These are phyloP conservation scores for Gossypium gossypioides DNA, from an alignment of 441 rosid species.

Conservation along the genomic window DNA sequence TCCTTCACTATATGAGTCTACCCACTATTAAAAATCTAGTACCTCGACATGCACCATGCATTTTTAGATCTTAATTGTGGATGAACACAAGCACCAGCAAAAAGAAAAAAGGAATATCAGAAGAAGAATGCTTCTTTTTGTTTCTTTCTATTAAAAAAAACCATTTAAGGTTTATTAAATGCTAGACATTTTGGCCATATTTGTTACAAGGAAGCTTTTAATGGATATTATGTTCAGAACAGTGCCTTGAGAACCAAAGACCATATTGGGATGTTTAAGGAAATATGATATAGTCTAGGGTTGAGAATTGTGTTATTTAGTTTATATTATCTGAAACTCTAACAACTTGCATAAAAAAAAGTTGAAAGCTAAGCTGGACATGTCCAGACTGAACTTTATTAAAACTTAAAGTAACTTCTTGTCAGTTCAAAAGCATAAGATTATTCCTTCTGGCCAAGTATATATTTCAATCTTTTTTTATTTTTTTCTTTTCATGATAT, in stretches of 20 bases:
- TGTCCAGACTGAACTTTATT: background rate
- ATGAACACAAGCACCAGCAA: background rate
- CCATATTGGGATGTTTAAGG: background rate
- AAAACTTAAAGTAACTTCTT: constrained; percentile 5
- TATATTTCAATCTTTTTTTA: background rate
- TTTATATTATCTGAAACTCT: background rate
- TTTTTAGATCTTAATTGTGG: background rate
- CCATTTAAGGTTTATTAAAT: background rate
- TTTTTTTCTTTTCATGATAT: constrained; percentile 10
- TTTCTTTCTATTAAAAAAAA: background rate
- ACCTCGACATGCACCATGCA: background rate
- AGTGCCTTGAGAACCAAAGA: background rate
- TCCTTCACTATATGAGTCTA: background rate
- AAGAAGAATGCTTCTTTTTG: background rate
- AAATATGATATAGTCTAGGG: background rate
- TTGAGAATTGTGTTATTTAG: background rate
- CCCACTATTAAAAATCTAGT: background rate
- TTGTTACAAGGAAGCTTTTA: background rate
- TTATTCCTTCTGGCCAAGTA: constrained; percentile 3
- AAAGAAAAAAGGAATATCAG: background rate
- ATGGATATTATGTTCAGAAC: background rate
- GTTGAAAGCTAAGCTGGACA: background rate
- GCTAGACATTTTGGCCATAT: background rate
- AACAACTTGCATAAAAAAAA: background rate
- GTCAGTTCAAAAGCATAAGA: background rate